Percentiles rank a stretch among this genome's conserved stretches.
phyloP scores from a whole-genome alignment of 805 yeast genomes.

The Kluyveromyces aestuarii region DNA sequence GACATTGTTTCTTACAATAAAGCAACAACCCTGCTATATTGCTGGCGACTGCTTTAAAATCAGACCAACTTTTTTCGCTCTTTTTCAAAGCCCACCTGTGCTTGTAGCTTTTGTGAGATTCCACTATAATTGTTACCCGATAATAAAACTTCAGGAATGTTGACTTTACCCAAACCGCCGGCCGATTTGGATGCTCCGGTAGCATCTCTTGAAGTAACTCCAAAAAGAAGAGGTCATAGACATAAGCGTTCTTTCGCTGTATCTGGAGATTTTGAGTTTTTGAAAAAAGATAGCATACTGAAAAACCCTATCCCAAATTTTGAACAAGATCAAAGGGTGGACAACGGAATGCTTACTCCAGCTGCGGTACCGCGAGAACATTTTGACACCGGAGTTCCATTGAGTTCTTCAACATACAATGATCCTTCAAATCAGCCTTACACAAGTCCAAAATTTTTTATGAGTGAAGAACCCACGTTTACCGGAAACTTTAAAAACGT shows the following conservation, averaged over 20 bases:
- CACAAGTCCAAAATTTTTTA: slow-evolving; percentile 23
- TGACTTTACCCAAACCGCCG: slow-evolving; percentile 1
- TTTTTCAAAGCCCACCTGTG: not conserved
- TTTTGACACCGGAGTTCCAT: not conserved
- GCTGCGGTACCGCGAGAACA: not conserved
- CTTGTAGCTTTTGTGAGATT: not conserved
- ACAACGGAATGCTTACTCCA: not conserved
- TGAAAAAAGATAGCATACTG: slow-evolving; percentile 15
- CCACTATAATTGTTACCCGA: not conserved
- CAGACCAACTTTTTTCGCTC: not conserved
- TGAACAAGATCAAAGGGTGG: not conserved
- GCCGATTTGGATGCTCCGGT: slow-evolving; percentile 3
- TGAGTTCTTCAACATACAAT: not conserved
- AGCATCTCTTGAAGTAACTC: slow-evolving; percentile 10
- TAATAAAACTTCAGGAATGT: not conserved
- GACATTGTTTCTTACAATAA: not conserved
- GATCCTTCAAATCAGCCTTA: not conserved
- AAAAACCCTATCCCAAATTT: not conserved
- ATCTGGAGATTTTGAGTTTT: slow-evolving; percentile 70
- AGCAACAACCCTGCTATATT: not conserved
- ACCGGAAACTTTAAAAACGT: slow-evolving; percentile 26
- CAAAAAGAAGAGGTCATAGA: slow-evolving; percentile 50
- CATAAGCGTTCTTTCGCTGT: slow-evolving; percentile 85
- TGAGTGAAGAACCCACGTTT: slow-evolving; percentile 26
- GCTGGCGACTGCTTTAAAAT: not conserved